Evolutionary conservation across 257 asterid species (phyloP), one percentile per base, ranked within the genome.

Genomic region (Forsythia viridissima): DNA sequence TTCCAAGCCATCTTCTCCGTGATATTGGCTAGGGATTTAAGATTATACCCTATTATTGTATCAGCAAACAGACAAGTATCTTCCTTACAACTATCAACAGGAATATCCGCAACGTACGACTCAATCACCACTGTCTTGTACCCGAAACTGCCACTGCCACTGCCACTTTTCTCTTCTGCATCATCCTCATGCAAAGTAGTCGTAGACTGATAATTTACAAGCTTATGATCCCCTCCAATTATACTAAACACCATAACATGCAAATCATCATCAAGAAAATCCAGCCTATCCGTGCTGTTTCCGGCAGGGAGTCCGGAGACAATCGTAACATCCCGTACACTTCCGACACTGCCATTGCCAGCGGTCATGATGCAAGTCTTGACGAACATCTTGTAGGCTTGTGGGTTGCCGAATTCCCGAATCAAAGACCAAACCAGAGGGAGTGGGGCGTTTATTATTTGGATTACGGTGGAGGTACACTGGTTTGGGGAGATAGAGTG

Each of bases 21-120:
- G 36, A 87, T 36, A 40, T 63, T 79, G 0, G 91, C 90, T 70
- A 89, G 72, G 67, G 84, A 84, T 48, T 71, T 86, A 9, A 90
- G 84, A 51, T 91, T 90, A 79, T 57, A 85, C 40, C 82, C 76
- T 4, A 90, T 61, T 20, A 90, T 80, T 5, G 89, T 86, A 71
- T 90, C 88, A 41, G 85, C 90, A 80, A 88, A 89, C 67, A 71
- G 48, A 57, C 94, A 77, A 8, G 94, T 88, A 16, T 91, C 92
- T 4, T 83, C 82, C 36, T 41, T 74, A 37, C 89, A 77, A 59
- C 87, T 91, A 16, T 80, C 90, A 73, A 70, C 79, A 30, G 93
- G 94, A 18, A 91, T 46, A 87, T 91, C 92, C 77, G 87, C 93
- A 41, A 82, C 91, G 39, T 85, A 91, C 5, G 93, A 85, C 61